These are phyloP conservation scores for Diutina sp. DNA, from an alignment of 1,139 yeast species.

Conservation along the genomic window DNA sequence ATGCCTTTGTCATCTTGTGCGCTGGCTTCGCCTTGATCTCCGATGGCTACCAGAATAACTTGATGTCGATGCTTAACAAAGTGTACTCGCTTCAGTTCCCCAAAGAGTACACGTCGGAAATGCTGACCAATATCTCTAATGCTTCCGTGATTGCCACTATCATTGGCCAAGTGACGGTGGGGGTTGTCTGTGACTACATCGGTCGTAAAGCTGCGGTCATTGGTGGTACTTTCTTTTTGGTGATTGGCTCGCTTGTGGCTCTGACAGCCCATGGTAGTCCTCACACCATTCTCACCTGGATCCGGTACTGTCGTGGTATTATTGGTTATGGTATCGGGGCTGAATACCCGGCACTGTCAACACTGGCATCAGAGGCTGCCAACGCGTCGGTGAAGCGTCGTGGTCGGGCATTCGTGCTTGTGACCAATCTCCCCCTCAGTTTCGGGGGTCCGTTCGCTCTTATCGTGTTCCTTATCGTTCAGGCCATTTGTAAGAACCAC, in stretches of 20 bases:
- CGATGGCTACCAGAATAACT: constrained; percentile 53
- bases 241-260: constrained; percentile 41
- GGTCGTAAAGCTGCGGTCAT: constrained; percentile 50
- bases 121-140: constrained; percentile 47
- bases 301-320: constrained; percentile 51
- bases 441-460: constrained; percentile 74
- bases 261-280: constrained; percentile 43
- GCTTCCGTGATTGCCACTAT: constrained; percentile 47
- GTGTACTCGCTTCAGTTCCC: constrained; percentile 35
- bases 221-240: constrained; percentile 38
- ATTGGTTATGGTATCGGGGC: constrained; percentile 73
- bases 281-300: constrained; percentile 63
- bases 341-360: constrained; percentile 61
- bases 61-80: constrained; percentile 47
- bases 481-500: constrained; percentile 30
- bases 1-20: constrained; percentile 31
- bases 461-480: constrained; percentile 52
- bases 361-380: constrained; percentile 64
- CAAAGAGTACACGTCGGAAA: constrained; percentile 22
- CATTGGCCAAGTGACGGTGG: constrained; percentile 43
- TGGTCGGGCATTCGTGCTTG: constrained; percentile 52
- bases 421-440: constrained; percentile 60
- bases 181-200: constrained; percentile 41
- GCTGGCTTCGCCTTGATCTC: constrained; percentile 49
- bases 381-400: constrained; percentile 47